These are phyloP conservation scores for Claviceps capensis DNA, from an alignment of 2,329 filamentous ascomycete genomes.

Conservation along the genomic window DNA sequence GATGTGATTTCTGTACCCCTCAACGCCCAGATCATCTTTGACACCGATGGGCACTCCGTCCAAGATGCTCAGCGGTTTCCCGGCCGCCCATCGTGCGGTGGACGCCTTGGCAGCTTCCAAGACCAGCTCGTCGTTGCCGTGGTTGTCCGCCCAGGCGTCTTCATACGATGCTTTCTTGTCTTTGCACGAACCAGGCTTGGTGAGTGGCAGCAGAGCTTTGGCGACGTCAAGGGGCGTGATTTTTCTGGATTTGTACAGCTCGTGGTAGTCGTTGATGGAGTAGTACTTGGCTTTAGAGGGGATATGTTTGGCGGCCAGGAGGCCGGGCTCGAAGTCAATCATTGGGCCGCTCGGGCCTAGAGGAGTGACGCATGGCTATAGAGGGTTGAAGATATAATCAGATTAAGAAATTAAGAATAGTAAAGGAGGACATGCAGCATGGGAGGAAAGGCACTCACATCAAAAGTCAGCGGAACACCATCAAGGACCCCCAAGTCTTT, in stretches of 20 bases:
- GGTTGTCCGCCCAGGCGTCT: conserved; percentile 57
- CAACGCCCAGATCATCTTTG: conserved; percentile 66
- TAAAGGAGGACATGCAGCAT: too few relatives aligned
- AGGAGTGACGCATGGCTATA: conserved; percentile 43
- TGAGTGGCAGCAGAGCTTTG: conserved; percentile 57
- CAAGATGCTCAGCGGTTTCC: conserved; percentile 51
- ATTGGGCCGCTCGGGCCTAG: conserved; percentile 24
- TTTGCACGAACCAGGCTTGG: conserved; percentile 38
- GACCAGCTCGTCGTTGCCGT: conserved; percentile 41
- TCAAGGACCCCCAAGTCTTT: conserved; percentile 33
- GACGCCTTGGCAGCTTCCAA: conserved; percentile 58
- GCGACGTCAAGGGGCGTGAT: conserved; percentile 60
- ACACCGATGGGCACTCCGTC: conserved; percentile 75
- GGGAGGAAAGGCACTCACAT: conserved; percentile 22
- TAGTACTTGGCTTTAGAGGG: conserved; percentile 42
- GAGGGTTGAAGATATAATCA: neutral
- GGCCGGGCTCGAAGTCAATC: conserved; percentile 27
- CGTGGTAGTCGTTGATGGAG: conserved; percentile 64
- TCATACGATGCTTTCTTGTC: conserved; percentile 46
- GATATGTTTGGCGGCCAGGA: conserved; percentile 26
- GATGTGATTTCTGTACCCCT: conserved; percentile 53
- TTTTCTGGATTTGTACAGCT: conserved; percentile 54
- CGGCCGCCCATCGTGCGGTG: conserved; percentile 55
- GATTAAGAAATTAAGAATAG: neutral
- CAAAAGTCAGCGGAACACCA: conserved; percentile 29